Conservation (phyloP, 345 rosid species). For the Acer negundo region DNA sequence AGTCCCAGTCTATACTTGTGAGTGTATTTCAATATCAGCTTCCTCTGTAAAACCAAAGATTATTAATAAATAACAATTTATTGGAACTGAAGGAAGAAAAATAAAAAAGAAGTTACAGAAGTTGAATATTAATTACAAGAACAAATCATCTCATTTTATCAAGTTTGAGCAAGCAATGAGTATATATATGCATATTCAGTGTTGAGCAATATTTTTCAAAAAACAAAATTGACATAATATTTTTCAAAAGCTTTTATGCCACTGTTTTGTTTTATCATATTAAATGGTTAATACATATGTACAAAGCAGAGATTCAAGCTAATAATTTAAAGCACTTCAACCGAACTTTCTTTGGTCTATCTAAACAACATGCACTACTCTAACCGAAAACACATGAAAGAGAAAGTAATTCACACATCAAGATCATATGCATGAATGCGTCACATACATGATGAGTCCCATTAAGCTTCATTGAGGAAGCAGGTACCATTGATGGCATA, state of each 20-base stretch:
- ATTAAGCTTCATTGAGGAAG: neutral
- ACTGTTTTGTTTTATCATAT: neutral
- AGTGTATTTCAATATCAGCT: slow-evolving; percentile 67
- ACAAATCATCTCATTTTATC: neutral
- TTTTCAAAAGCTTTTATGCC: neutral
- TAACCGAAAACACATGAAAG: neutral
- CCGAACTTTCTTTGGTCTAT: neutral
- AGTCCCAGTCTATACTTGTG: slow-evolving; percentile 79
- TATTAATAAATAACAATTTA: neutral
- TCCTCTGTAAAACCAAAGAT: slow-evolving; percentile 61
- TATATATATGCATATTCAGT: neutral
- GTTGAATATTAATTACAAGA: neutral
- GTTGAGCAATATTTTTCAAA: neutral
- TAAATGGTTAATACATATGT: neutral
- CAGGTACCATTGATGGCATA: neutral
- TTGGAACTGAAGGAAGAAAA: neutral
- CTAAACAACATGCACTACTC: neutral
- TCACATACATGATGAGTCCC: neutral
- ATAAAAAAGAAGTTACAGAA: neutral
- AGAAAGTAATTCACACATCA: neutral
- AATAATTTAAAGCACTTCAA: neutral
- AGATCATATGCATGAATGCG: neutral
- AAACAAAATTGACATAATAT: too few species aligned
- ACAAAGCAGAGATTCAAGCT: neutral
- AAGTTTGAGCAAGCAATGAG: neutral